These are phyloP conservation scores for Cladosporium velox DNA, from an alignment of 2,329 filamentous ascomycete genomes.

Conservation along the genomic window DNA sequence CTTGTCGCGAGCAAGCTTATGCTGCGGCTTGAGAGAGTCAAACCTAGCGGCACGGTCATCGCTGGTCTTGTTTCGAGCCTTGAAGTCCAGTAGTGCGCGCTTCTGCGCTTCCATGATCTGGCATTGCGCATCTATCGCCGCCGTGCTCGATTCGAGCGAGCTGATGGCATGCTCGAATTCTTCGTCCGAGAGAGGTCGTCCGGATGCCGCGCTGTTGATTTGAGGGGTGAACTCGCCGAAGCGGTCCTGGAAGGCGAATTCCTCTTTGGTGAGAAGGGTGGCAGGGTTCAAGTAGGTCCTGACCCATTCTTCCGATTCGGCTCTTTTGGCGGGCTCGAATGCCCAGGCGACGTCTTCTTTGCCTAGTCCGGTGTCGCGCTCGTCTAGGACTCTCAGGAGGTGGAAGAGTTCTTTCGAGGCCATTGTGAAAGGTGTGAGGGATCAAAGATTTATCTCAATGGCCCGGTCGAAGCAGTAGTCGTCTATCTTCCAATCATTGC, in stretches of 20 bases:
- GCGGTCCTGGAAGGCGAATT: slow-evolving; percentile 34
- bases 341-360: slow-evolving; percentile 51
- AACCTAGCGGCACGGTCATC: slow-evolving; percentile 14
- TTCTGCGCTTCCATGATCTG: slow-evolving; percentile 63
- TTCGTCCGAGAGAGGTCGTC: slow-evolving; percentile 57
- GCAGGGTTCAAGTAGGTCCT: slow-evolving; percentile 49
- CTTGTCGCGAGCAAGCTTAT: slow-evolving; percentile 41
- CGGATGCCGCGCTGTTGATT: slow-evolving; percentile 15
- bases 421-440: slow-evolving; percentile 21
- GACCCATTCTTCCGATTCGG: slow-evolving; percentile 47
- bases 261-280: slow-evolving; percentile 52
- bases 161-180: slow-evolving; percentile 64
- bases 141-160: slow-evolving; percentile 65
- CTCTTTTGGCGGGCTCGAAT: slow-evolving; percentile 47
- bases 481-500: neutral
- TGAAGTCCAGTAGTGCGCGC: slow-evolving; percentile 58
- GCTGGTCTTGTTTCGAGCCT: slow-evolving; percentile 43
- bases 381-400: slow-evolving; percentile 47
- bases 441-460: neutral
- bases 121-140: slow-evolving; percentile 64
- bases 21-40: slow-evolving; percentile 22
- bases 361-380: slow-evolving; percentile 47
- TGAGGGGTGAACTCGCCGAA: slow-evolving; percentile 20
- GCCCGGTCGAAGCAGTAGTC: neutral
- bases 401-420: slow-evolving; percentile 38